These are phyloP conservation scores for Otatea glauca DNA, from an alignment of 176 grass and related monocot species.

Conservation along the genomic window DNA sequence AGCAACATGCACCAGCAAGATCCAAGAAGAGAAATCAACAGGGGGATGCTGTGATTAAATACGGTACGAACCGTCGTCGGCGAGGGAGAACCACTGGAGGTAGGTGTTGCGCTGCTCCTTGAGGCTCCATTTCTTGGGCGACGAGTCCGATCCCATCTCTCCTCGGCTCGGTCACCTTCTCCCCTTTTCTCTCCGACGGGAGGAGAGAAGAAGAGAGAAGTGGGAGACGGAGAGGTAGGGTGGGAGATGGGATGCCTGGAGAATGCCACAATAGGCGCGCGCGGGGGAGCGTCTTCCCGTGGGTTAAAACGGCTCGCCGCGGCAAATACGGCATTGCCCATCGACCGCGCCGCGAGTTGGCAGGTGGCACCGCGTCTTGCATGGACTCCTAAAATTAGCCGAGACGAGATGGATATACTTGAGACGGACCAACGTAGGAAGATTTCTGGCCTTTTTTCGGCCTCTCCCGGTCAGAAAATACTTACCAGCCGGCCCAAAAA, in stretches of 20 bases:
- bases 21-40: too few relatives aligned
- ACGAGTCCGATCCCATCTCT: conserved; percentile 51
- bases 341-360: neutral
- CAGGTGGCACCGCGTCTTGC: neutral
- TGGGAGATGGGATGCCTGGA: neutral
- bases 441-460: neutral
- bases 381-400: neutral
- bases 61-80: conserved; percentile 55
- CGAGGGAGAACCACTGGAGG: conserved; percentile 63
- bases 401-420: neutral
- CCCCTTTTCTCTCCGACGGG: neutral
- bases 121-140: conserved; percentile 45
- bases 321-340: conserved; percentile 39
- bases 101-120: conserved; percentile 61
- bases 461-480: neutral
- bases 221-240: too few relatives aligned
- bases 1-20: neutral
- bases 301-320: neutral
- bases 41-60: too few relatives aligned
- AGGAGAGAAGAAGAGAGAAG: neutral
- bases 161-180: neutral
- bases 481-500: neutral
- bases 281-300: neutral
- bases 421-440: neutral
- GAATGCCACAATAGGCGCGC: conserved; percentile 11